phyloP scores from a whole-genome alignment of 345 rosid genomes.

The Microthlaspi erraticum region DNA sequence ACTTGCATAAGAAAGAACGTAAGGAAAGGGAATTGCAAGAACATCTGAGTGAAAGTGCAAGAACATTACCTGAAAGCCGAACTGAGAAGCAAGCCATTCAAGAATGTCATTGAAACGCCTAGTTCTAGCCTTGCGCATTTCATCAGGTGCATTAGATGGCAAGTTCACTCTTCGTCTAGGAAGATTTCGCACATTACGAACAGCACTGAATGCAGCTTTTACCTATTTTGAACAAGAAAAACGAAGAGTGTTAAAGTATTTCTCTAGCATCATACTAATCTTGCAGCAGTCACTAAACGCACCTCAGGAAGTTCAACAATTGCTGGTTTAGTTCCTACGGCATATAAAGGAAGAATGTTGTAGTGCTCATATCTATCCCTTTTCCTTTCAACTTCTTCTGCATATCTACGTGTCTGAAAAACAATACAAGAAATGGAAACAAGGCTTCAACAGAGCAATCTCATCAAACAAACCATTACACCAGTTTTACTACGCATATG shows the following conservation, averaged over 20 bases:
- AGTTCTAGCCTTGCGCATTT: conserved; percentile 51
- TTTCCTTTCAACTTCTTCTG: conserved; percentile 65
- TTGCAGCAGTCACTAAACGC: conserved; percentile 37
- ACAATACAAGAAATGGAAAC: conserved; percentile 13
- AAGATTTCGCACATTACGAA: conserved; percentile 64
- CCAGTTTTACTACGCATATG: conserved; percentile 4
- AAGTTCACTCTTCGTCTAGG: conserved; percentile 48
- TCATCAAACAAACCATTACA: background rate
- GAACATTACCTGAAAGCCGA: conserved; percentile 88
- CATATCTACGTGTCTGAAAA: conserved; percentile 64
- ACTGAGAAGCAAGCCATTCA: conserved; percentile 87
- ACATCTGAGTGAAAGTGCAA: conserved; percentile 1
- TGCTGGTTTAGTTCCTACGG: conserved; percentile 69
- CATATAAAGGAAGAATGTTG: conserved; percentile 85
- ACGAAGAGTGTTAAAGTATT: conserved; percentile 12
- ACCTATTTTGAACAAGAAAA: conserved; percentile 53
- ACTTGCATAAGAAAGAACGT: conserved; percentile 7
- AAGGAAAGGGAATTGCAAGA: conserved; percentile 14
- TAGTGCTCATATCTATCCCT: conserved; percentile 61
- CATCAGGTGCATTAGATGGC: conserved; percentile 43
- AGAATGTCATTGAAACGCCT: conserved; percentile 64
- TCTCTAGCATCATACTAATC: conserved; percentile 6
- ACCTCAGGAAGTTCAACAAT: conserved; percentile 94
- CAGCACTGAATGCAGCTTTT: conserved; percentile 75
- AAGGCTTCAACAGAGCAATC: conserved; percentile 12